These are phyloP conservation scores for Neurospora pannonica DNA, from an alignment of 495 filamentous ascomycete genomes.

Conservation along the genomic window DNA sequence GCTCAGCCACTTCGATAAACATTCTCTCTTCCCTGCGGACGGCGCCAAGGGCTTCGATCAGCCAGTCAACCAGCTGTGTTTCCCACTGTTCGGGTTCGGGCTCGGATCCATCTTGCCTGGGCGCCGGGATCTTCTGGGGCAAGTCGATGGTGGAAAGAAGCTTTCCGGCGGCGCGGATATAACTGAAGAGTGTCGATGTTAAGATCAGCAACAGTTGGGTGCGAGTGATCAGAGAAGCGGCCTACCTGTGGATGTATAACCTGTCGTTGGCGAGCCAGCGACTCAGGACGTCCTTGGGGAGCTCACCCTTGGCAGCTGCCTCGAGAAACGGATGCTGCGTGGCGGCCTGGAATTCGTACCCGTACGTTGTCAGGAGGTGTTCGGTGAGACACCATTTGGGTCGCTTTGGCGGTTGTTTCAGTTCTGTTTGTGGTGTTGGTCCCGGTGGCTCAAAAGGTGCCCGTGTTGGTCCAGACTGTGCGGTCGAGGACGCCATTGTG, in stretches of 20 bases:
- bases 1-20: conserved; percentile 55
- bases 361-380: conserved; percentile 38
- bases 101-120: conserved; percentile 22
- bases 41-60: conserved; percentile 54
- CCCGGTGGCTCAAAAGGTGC: neutral
- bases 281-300: conserved; percentile 46
- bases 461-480: neutral
- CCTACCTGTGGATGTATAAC: conserved; percentile 59
- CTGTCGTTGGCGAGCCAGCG: conserved; percentile 70
- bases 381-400: conserved; percentile 35
- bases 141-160: conserved; percentile 55
- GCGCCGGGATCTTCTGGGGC: conserved; percentile 25
- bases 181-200: neutral
- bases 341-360: conserved; percentile 38
- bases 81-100: neutral
- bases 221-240: conserved; percentile 13
- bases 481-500: neutral
- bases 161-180: conserved; percentile 55
- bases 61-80: conserved; percentile 46
- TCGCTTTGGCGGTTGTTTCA: neutral
- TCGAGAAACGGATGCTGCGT: conserved; percentile 62
- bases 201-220: neutral
- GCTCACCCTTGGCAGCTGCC: conserved; percentile 52
- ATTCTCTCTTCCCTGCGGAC: conserved; percentile 58
- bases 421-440: neutral